These are phyloP conservation scores for Apiospora pterosperma DNA, from an alignment of 2,329 filamentous ascomycete genomes.

Conservation along the genomic window DNA sequence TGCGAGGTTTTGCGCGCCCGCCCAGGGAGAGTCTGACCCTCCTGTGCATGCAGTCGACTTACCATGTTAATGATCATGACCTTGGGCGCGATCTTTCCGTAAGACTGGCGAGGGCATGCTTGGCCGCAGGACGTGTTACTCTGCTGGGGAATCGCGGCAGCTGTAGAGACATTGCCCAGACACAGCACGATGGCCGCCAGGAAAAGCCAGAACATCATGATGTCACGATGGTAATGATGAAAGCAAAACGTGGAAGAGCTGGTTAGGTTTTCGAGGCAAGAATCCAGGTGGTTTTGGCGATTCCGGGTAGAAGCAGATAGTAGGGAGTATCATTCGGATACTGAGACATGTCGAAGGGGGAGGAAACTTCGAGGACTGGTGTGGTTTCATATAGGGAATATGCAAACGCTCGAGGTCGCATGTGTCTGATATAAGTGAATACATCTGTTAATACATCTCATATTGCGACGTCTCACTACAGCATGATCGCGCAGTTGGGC, in stretches of 20 bases:
- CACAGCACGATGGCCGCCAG: not conserved
- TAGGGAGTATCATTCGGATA: not conserved
- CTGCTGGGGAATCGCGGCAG: not conserved
- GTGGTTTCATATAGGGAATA: not conserved
- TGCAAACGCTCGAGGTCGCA: not conserved
- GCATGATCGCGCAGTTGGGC: not conserved
- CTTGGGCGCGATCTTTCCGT: slow-evolving; percentile 47
- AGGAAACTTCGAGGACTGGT: not conserved
- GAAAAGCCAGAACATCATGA: not conserved
- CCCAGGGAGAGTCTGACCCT: not conserved
- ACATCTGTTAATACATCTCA: not conserved
- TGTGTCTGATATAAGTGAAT: not conserved
- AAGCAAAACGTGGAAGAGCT: not conserved
- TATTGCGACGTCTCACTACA: not conserved
- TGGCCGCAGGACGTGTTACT: not conserved
- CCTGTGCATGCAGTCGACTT: slow-evolving; percentile 13
- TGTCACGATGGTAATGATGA: not conserved
- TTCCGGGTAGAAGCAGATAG: no score
- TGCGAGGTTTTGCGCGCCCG: not conserved
- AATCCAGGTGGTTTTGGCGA: not conserved
- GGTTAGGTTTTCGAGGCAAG: not conserved
- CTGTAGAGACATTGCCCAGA: not conserved
- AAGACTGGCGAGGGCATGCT: not conserved
- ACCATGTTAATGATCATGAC: slow-evolving; percentile 63
- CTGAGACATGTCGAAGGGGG: not conserved